Conservation (phyloP, 345 rosid species). For the Erodium maritimum region DNA sequence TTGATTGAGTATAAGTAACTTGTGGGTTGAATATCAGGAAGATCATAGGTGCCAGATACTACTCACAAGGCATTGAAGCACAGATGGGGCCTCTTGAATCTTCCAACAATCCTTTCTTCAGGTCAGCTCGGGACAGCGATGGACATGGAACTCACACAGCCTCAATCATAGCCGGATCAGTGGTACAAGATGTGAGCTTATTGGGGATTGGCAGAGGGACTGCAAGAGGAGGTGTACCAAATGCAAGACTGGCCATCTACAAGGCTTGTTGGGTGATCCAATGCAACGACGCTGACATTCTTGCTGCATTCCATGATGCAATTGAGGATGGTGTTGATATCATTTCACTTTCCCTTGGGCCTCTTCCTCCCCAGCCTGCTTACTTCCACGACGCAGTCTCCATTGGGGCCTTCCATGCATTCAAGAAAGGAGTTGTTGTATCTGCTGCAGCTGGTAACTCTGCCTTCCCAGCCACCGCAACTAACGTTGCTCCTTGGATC, state of each 20-base stretch:
- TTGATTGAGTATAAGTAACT: background rate
- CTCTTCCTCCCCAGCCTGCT: conserved; percentile 22
- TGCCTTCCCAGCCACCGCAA: conserved; percentile 19
- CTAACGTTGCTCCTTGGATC: conserved; percentile 41
- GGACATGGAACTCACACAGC: conserved; percentile 42
- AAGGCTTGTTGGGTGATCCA: conserved; percentile 32
- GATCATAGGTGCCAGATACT: conserved; percentile 35
- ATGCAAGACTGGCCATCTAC: conserved; percentile 40
- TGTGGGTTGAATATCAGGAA: conserved; percentile 22
- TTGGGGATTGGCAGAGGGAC: conserved; percentile 36
- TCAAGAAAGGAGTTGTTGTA: conserved; percentile 30
- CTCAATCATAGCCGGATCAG: conserved; percentile 27
- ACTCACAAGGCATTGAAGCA: conserved; percentile 32
- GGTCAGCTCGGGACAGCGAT: conserved; percentile 29
- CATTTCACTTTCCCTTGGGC: conserved; percentile 35
- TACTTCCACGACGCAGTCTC: conserved; percentile 22
- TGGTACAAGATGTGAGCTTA: conserved; percentile 26
- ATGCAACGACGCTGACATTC: conserved; percentile 32
- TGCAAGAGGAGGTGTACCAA: conserved; percentile 38
- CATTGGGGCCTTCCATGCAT: conserved; percentile 37
- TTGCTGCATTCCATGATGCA: conserved; percentile 38
- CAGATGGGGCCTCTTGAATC: conserved; percentile 28
- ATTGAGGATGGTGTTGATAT: conserved; percentile 33
- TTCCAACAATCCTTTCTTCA: conserved; percentile 15
- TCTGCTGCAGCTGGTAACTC: conserved; percentile 37